Evolutionary conservation across 768 basidiomycete genomes (phyloP).

Genomic region (Fistulinella prunicolor): DNA sequence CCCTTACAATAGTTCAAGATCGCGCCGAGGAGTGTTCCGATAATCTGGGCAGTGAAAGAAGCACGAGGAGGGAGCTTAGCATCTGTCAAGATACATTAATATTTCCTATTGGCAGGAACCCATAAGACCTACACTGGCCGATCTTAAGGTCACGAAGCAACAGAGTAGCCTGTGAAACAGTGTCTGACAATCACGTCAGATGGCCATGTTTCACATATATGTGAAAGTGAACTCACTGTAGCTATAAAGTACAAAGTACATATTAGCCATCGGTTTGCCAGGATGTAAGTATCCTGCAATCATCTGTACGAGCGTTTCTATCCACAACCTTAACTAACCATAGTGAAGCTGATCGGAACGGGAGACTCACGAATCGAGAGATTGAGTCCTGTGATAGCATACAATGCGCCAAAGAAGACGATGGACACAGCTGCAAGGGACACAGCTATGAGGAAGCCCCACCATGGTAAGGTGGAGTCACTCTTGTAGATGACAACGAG

Average conservation of each 20-base stretch:
- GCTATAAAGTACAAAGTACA: conserved; percentile 44
- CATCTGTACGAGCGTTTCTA: conserved; percentile 34
- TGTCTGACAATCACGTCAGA: conserved; percentile 32
- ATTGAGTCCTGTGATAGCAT: conserved; percentile 43
- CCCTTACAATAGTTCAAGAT: conserved; percentile 53
- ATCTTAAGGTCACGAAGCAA: conserved; percentile 58
- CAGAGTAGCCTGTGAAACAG: conserved; percentile 47
- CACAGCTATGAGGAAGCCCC: conserved; percentile 51
- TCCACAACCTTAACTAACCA: not conserved
- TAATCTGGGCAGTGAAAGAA: conserved; percentile 62
- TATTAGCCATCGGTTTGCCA: conserved; percentile 42
- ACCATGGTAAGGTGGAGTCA: conserved; percentile 61
- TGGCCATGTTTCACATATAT: not conserved
- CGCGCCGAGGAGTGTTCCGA: conserved; percentile 27
- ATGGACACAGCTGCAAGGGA: conserved; percentile 50
- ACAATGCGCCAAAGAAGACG: conserved; percentile 54
- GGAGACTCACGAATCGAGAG: conserved; percentile 13
- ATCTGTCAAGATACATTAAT: conserved; percentile 16
- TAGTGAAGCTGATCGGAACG: not conserved
- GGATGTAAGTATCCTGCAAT: conserved; percentile 35
- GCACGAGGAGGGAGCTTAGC: conserved; percentile 64
- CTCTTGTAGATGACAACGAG: no score
- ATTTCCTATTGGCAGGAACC: not conserved
- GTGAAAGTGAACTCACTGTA: conserved; percentile 37
- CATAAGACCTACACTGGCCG: conserved; percentile 18